Conservation (phyloP, 805 yeast species). For the Lachancea lanzarotensis region DNA sequence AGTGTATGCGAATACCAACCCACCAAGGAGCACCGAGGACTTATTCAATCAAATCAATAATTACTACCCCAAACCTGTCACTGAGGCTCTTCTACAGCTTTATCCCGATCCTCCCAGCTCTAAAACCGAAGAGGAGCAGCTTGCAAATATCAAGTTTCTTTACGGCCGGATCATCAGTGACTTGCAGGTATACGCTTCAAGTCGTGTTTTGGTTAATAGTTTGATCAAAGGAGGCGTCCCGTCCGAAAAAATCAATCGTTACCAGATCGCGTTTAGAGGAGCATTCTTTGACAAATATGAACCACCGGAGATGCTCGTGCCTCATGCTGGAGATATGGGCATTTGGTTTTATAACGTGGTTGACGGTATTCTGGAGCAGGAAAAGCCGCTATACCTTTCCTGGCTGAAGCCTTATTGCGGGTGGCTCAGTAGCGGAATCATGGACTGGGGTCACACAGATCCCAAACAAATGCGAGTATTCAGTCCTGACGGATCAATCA, state of each 20-base stretch:
- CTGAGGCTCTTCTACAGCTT: slow-evolving; percentile 23
- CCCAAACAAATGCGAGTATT: slow-evolving; percentile 25
- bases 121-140: slow-evolving; percentile 9
- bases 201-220: slow-evolving; percentile 34
- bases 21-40: slow-evolving; percentile 28
- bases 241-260: slow-evolving; percentile 22
- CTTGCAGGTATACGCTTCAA: slow-evolving; percentile 36
- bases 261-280: slow-evolving; percentile 29
- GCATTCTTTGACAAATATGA: slow-evolving; percentile 19
- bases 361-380: slow-evolving; percentile 25
- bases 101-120: slow-evolving; percentile 17
- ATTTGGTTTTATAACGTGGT: slow-evolving; percentile 33
- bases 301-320: slow-evolving; percentile 27
- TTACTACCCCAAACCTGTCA: slow-evolving; percentile 32
- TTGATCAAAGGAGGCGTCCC: slow-evolving; percentile 16
- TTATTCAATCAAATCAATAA: slow-evolving; percentile 31
- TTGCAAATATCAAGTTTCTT: slow-evolving; percentile 17
- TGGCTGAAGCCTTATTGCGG: slow-evolving; percentile 31
- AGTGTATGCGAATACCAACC: slow-evolving; percentile 28
- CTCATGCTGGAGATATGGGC: slow-evolving; percentile 34
- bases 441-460: slow-evolving; percentile 31
- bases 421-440: slow-evolving; percentile 25
- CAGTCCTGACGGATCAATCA: slow-evolving; percentile 27
- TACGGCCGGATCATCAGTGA: slow-evolving; percentile 36
- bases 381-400: slow-evolving; percentile 16